Percentiles rank a stretch among this genome's conserved stretches.
These are phyloP conservation scores for Ogataea wickerhamii DNA, from an alignment of 805 yeast species.

Conservation along the genomic window DNA sequence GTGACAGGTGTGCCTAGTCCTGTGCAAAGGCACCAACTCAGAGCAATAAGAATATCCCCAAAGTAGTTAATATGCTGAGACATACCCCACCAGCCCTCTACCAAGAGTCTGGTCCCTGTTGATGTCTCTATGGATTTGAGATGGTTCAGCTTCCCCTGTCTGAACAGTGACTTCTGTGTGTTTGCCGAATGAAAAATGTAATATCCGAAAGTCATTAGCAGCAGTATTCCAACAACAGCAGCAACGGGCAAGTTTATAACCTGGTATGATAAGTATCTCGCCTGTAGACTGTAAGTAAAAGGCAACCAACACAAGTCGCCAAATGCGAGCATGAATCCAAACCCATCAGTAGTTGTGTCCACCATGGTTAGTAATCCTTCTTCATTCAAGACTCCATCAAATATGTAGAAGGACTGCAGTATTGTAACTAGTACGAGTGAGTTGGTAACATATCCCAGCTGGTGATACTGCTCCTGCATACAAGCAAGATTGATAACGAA, in stretches of 20 bases:
- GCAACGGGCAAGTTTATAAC: constrained; percentile 50
- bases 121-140: constrained; percentile 67
- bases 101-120: constrained; percentile 73
- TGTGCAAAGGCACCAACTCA: constrained; percentile 91
- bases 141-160: constrained; percentile 68
- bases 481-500: constrained; percentile 71
- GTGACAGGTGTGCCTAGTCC: constrained; percentile 79
- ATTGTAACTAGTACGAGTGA: constrained; percentile 66
- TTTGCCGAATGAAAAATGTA: constrained; percentile 82
- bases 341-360: constrained; percentile 94
- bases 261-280: constrained; percentile 71
- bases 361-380: constrained; percentile 90
- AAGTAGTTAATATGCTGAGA: constrained; percentile 93
- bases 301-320: constrained; percentile 95
- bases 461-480: constrained; percentile 73
- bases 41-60: constrained; percentile 91
- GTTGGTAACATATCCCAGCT: constrained; percentile 57
- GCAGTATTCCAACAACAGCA: constrained; percentile 39
- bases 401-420: constrained; percentile 75
- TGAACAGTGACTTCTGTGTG: constrained; percentile 79
- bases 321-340: constrained; percentile 93
- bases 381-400: constrained; percentile 92
- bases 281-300: constrained; percentile 82
- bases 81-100: constrained; percentile 94
- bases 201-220: constrained; percentile 55